Evolutionary conservation across 352 stramenopile genomes (phyloP), one percentile per base, ranked within the genome.

Genomic region (Pythium myriotylum): DNA sequence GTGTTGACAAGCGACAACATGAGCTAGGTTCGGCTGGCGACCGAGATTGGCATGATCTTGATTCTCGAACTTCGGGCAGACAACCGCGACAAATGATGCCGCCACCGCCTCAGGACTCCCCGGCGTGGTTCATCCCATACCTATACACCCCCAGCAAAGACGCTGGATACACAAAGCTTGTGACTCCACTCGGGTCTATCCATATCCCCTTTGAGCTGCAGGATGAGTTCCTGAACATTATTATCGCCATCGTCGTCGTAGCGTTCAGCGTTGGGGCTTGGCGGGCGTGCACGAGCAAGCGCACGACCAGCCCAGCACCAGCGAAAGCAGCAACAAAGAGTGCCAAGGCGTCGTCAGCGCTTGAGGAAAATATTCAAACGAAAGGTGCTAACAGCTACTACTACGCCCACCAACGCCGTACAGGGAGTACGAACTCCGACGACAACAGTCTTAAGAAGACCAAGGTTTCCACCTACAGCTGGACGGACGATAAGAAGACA

Each of bases 371-470:
- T 23, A 73, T 86, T 56, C 24, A 87, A 24, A 72, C 71, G 45
- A 91, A 91, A 56, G 86, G 86, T 35, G 73, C 84, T 23, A 78
- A 94, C 70, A 93, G 84, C 72, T 95, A 95, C 73, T 93, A 92
- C 68, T 95, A 93, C 65, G 73, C 81, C 10, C 84, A 90, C 70
- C 59, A 86, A 59, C 68, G 47, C 17, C 73, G 63, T 54, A 65
- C 74, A 14, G 55, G 60, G 9, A 54, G 72, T 35, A 16, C 3
- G 10, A 47, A 24, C 22, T 24, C 16, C 22, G 49, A 73, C 22
- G 52, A 73, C 24, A 57, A 62, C 33, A 53, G 29, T 8, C 52
- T 79, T 41, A 72, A 71, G 23, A 89, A 88, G 62, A 79, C 73
- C 22, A 77, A 72, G 55, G 76, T 91, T 23, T 91, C 84, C 22